phyloP scores from a whole-genome alignment of 139 green algal genomes.

The Chlamydomonas schloesseri region DNA sequence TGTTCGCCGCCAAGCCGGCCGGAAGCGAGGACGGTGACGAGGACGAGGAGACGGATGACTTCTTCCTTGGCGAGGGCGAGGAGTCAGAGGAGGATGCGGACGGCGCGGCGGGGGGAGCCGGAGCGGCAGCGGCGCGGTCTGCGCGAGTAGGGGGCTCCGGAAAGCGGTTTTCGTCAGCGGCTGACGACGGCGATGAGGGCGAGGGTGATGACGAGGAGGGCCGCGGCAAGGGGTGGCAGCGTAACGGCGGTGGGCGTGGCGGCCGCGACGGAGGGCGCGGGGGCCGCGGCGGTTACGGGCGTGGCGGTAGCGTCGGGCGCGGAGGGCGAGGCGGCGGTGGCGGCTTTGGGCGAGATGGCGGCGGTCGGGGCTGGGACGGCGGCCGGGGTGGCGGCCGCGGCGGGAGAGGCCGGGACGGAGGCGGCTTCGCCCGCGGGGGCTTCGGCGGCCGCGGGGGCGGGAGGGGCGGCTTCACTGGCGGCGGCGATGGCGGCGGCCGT shows the following conservation, averaged over 20 bases:
- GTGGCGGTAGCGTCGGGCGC: background rate
- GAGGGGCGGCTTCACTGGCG: background rate
- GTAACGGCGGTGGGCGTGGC: too few relatives aligned
- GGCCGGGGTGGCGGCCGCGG: background rate
- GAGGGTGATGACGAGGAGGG: slow-evolving; percentile 8
- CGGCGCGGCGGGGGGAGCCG: background rate
- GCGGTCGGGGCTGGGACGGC: background rate
- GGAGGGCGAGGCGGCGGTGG: background rate
- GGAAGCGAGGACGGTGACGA: background rate
- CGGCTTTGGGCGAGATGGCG: background rate
- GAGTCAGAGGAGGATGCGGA: background rate
- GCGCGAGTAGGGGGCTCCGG: too few relatives aligned
- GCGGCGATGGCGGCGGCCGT: background rate
- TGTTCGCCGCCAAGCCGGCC: background rate
- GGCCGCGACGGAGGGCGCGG: background rate
- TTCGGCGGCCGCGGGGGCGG: background rate
- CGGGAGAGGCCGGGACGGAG: background rate
- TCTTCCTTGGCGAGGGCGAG: slow-evolving; percentile 1
- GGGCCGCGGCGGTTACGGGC: background rate
- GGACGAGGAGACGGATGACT: slow-evolving; percentile 21
- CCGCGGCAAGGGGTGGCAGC: background rate
- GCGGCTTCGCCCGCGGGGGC: background rate
- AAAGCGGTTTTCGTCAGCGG: background rate
- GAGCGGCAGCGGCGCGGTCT: too few relatives aligned
- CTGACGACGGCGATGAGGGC: slow-evolving; percentile 1